A percentile compares a stretch with the other conserved stretches of the same genome.
phyloP scores from a whole-genome alignment of 2,329 filamentous ascomycete genomes.

The Aspergillus ibericus region DNA sequence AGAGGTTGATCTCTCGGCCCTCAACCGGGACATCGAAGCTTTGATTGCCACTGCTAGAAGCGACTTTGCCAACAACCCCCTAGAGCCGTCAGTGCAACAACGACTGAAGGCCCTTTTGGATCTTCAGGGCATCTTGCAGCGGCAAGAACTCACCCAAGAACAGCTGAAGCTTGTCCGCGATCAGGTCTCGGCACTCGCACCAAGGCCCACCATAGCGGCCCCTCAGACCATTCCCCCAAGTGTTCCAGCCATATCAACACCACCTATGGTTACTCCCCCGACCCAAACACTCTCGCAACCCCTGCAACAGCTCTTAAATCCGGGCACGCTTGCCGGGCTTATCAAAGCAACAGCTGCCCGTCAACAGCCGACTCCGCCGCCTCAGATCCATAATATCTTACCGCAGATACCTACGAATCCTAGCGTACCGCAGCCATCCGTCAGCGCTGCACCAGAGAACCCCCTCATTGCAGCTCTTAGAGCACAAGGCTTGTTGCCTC shows the following conservation, averaged over 20 bases:
- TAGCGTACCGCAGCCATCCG: conserved; percentile 54
- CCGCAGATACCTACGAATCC: conserved; percentile 58
- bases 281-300: conserved; percentile 37
- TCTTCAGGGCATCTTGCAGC: conserved; percentile 76
- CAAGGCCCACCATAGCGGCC: conserved; percentile 29
- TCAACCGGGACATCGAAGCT: conserved; percentile 80
- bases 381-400: conserved; percentile 44
- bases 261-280: conserved; percentile 45
- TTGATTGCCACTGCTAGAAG: conserved; percentile 71
- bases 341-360: conserved; percentile 45
- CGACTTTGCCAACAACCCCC: conserved; percentile 73
- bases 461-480: conserved; percentile 67
- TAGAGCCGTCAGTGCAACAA: conserved; percentile 72
- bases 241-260: conserved; percentile 32
- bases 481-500: conserved; percentile 64
- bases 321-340: conserved; percentile 45
- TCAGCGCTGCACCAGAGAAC: conserved; percentile 51
- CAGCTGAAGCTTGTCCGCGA: conserved; percentile 82
- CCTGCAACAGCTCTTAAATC: conserved; percentile 42
- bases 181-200: conserved; percentile 75
- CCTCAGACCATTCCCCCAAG: conserved; percentile 17
- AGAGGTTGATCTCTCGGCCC: conserved; percentile 61
- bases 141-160: conserved; percentile 73
- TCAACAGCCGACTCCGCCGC: conserved; percentile 46
- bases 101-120: conserved; percentile 83